A percentile compares a stretch with the other conserved stretches of the same genome.
Conservation (phyloP, 2,329 filamentous ascomycete species). For the Xylaria sp. region DNA sequence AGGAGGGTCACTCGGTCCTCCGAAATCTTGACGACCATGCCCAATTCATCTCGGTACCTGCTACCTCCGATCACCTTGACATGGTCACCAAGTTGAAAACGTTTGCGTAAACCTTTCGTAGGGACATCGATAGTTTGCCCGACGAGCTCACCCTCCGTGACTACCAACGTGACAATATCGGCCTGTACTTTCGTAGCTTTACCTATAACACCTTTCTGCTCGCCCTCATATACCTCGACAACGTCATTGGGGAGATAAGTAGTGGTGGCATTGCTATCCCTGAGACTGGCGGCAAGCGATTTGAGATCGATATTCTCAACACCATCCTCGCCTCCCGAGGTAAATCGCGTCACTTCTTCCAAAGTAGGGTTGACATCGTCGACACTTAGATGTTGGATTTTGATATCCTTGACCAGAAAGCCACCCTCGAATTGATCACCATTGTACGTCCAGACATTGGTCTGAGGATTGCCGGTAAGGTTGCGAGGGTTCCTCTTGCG, state of each 20-base stretch:
- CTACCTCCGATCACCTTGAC: slow-evolving; percentile 98
- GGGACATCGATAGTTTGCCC: slow-evolving; percentile 92
- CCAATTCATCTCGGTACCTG: slow-evolving; percentile 91
- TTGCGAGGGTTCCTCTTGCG: slow-evolving; percentile 79
- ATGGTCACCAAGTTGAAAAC: slow-evolving; percentile 92
- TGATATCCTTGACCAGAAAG: slow-evolving; percentile 92
- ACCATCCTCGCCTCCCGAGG: slow-evolving; percentile 85
- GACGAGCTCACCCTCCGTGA: slow-evolving; percentile 79
- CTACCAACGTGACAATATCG: slow-evolving; percentile 88
- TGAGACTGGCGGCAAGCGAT: slow-evolving; percentile 86
- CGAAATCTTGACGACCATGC: slow-evolving; percentile 92
- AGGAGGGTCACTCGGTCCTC: slow-evolving; percentile 92
- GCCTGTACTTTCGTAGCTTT: slow-evolving; percentile 84
- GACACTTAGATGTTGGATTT: slow-evolving; percentile 82
- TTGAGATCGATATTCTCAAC: slow-evolving; percentile 92
- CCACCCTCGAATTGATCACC: slow-evolving; percentile 91
- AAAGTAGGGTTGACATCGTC: slow-evolving; percentile 92
- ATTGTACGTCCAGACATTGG: slow-evolving; percentile 82
- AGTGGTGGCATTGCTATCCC: slow-evolving; percentile 79
- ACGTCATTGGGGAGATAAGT: slow-evolving; percentile 91
- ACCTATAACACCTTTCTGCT: slow-evolving; percentile 90
- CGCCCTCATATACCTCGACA: slow-evolving; percentile 95
- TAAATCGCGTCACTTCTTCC: slow-evolving; percentile 95
- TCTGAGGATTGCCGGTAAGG: slow-evolving; percentile 72
- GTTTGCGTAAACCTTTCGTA: slow-evolving; percentile 87